phyloP scores from a whole-genome alignment of 129 eudicot species.

The Artemisia annua region DNA sequence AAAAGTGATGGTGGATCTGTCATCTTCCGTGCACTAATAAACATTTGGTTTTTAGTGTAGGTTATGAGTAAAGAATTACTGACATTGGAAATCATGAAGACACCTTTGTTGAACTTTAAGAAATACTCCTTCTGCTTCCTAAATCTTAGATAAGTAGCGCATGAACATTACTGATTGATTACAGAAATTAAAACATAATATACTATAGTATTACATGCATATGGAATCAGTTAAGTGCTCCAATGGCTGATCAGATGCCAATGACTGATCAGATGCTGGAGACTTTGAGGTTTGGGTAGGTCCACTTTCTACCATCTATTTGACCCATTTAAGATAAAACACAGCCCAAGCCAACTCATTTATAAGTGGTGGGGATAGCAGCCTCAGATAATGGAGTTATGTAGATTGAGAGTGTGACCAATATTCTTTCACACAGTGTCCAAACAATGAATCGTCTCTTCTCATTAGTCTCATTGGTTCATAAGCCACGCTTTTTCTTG shows the following conservation, averaged over 20 bases:
- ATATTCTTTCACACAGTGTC: constrained; percentile 37
- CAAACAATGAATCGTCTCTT: too few relatives aligned
- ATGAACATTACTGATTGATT: constrained; percentile 4
- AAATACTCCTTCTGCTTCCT: too few relatives aligned
- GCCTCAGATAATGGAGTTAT: constrained; percentile 28
- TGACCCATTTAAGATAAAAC: too few relatives aligned
- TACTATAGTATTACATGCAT: constrained; percentile 40
- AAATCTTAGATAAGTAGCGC: background rate
- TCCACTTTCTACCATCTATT: constrained; percentile 62
- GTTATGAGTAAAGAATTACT: constrained; percentile 15
- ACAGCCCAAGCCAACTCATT: too few relatives aligned
- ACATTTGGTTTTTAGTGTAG: background rate
- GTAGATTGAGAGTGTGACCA: constrained; percentile 78
- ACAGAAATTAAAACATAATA: background rate
- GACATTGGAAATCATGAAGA: constrained; percentile 41
- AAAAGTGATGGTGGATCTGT: background rate
- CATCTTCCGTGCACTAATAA: background rate
- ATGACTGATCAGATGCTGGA: constrained; percentile 41
- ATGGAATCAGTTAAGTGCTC: constrained; percentile 61
- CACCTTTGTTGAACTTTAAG: too few relatives aligned
- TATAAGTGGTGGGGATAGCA: too few relatives aligned
- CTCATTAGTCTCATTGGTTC: too few relatives aligned
- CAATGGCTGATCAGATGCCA: constrained; percentile 39
- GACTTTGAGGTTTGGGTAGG: constrained; percentile 69
- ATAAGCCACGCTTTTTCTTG: too few relatives aligned